Evolutionary conservation across 345 rosid genomes (phyloP).

Genomic region (Balakata baccata): DNA sequence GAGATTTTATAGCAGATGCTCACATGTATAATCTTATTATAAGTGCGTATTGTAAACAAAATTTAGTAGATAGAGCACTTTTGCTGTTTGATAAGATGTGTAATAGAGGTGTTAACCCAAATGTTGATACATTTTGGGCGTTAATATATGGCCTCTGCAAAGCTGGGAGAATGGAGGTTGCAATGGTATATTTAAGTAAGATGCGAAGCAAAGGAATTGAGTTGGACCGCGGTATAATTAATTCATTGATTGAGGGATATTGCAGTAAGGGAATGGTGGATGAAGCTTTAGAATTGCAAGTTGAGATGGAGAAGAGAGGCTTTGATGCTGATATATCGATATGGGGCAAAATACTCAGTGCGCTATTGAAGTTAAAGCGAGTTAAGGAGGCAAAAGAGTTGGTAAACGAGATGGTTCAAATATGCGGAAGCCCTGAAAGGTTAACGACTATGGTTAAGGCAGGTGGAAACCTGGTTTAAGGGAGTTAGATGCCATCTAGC

Average conservation of each 20-base stretch:
- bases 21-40: conserved; percentile 48
- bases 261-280: conserved; percentile 36
- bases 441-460: neutral
- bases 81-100: conserved; percentile 39
- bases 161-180: conserved; percentile 38
- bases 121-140: conserved; percentile 43
- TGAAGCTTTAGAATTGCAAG: conserved; percentile 34
- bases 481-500: neutral
- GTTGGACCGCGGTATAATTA: conserved; percentile 35
- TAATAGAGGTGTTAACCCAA: conserved; percentile 30
- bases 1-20: conserved; percentile 38
- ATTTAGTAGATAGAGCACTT: conserved; percentile 34
- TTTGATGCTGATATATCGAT: conserved; percentile 20
- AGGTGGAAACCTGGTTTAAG: neutral
- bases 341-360: conserved; percentile 22
- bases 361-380: conserved; percentile 23
- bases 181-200: conserved; percentile 28
- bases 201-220: conserved; percentile 42
- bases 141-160: conserved; percentile 42
- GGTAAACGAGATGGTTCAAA: conserved; percentile 31
- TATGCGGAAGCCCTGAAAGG: conserved; percentile 8
- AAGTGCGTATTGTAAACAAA: conserved; percentile 29
- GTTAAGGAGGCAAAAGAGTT: conserved; percentile 32
- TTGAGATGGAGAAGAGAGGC: conserved; percentile 41
- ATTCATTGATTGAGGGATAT: conserved; percentile 32